Percentiles rank a stretch among this genome's conserved stretches.
Conservation (phyloP, 306 rosid species). For the Acacia melanoxylon region DNA sequence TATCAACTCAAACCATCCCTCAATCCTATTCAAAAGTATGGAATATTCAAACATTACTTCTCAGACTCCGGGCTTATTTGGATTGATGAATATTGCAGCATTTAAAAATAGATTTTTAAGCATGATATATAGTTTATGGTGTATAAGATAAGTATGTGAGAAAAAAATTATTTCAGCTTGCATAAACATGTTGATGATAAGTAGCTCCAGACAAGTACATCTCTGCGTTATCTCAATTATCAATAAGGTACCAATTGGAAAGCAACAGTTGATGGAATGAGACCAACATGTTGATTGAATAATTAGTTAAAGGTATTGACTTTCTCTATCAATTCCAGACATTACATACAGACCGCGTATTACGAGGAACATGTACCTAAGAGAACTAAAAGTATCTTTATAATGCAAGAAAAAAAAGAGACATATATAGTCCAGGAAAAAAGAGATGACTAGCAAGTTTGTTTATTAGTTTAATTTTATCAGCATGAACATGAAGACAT, state of each 20-base stretch:
- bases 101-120: too few relatives aligned
- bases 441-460: background rate
- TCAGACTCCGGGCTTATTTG: too few relatives aligned
- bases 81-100: too few relatives aligned
- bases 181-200: too few relatives aligned
- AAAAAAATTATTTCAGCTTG: too few relatives aligned
- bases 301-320: constrained; percentile 31
- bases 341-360: constrained; percentile 34
- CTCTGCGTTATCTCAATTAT: background rate
- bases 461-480: background rate
- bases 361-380: constrained; percentile 30
- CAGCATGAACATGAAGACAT: constrained; percentile 14
- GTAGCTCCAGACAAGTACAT: too few relatives aligned
- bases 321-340: constrained; percentile 30
- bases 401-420: background rate
- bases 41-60: background rate
- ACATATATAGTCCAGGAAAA: background rate
- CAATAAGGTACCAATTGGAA: constrained; percentile 21
- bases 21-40: background rate
- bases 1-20: background rate
- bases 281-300: constrained; percentile 36
- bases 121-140: too few relatives aligned
- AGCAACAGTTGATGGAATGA: constrained; percentile 38
- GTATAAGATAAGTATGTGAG: too few relatives aligned
- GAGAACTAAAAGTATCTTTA: constrained; percentile 27